Base-by-base conservation (phyloP, 192 early-diverging fungal genomes). In the Chytriomyces sp. region DNA sequence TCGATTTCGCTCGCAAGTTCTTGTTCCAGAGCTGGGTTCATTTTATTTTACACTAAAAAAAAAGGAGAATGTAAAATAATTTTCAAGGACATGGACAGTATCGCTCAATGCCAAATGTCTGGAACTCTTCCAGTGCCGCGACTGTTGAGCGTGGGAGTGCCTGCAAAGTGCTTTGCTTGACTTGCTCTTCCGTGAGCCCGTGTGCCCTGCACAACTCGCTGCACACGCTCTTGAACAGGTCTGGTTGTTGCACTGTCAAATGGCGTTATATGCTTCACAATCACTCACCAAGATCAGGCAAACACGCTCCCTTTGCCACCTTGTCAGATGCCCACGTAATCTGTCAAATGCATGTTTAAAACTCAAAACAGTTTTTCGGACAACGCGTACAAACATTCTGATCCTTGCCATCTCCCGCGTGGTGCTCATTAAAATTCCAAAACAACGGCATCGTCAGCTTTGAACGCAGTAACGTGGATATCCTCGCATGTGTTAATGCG, bases 1-100 rank as follows among this genome's bases (percentile, higher is more conserved):
- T 75, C 73, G 13, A 75, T 57, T 75, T 75, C 73, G 35, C 44
- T 47, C 9, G 73, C 73, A 6, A 75, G 73, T 20, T 75, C 73
- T 62, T 75, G 73, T 66, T 75, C 73, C 73, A 61, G 66, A 20
- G 53, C 53, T 20, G 53, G 20, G 20, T 57, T 57, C 13, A 57
- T 57, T 57, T 57, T 57, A 13, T 57, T 57, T 57, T n/a, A n/a
- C n/a, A n/a, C n/a, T n/a, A n/a, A 13, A 57, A 57, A 57, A 57
- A 57, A 57, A 57, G 5, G 35, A 35, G 35, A 35, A 35, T 20
- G 53, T 57, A 13, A 57, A 57, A 20, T 57, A 53, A 57, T 57
- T 35, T 35, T 35, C 35, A 35, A 35, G 35, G 53, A 3, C 53
- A n/a, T n/a, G 53, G 1, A 57, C 20, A 13, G 20, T 57, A 57